phyloP scores from a whole-genome alignment of 2,329 filamentous ascomycete genomes.

The Colletotrichum siamense region DNA sequence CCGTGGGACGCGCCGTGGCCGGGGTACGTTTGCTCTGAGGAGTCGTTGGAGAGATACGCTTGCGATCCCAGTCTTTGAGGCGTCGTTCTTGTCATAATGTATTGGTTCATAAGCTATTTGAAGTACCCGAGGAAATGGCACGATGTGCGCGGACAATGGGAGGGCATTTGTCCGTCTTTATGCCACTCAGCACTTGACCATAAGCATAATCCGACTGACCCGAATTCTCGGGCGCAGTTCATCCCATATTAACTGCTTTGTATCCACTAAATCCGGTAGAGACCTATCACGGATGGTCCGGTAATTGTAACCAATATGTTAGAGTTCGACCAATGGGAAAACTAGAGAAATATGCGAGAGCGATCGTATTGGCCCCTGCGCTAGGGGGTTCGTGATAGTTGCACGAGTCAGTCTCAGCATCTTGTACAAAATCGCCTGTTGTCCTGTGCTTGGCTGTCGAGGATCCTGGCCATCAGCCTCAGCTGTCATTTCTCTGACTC shows the following conservation, averaged over 20 bases:
- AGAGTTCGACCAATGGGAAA: background rate
- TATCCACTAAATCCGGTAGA: background rate
- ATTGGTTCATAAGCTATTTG: background rate
- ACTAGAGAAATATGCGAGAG: background rate
- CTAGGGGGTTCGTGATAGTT: background rate
- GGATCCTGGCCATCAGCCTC: background rate
- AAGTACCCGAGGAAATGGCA: background rate
- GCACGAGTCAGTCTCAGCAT: background rate
- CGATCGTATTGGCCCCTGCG: background rate
- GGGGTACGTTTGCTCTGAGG: conserved; percentile 2
- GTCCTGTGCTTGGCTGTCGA: background rate
- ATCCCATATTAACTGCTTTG: background rate
- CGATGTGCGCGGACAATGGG: background rate
- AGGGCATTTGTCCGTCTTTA: background rate
- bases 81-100: background rate
- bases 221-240: background rate
- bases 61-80: conserved; percentile 17
- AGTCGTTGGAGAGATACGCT: background rate
- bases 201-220: background rate
- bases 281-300: background rate
- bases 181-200: background rate
- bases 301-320: background rate
- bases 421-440: background rate
- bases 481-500: background rate
- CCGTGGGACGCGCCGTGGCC: conserved; percentile 11